Conservation (phyloP, 169 alveolate genomes). For the Eimeria maxima region DNA sequence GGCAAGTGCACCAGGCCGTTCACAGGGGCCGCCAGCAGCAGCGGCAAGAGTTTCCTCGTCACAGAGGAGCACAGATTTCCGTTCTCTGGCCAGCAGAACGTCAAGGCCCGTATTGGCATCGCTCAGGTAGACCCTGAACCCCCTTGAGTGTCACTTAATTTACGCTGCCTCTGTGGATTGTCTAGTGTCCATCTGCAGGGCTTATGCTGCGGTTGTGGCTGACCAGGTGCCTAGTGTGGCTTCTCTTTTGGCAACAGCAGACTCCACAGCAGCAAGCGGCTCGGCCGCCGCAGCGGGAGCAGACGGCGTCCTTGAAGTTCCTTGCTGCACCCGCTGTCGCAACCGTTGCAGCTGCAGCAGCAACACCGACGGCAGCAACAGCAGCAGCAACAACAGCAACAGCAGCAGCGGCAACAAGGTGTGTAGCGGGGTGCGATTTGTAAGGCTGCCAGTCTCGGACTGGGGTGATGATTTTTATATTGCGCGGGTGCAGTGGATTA, state of each 20-base stretch:
- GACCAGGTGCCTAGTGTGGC: neutral
- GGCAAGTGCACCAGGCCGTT: neutral
- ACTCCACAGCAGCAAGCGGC: conserved; percentile 1
- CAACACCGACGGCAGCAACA: neutral
- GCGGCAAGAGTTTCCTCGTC: conserved; percentile 40
- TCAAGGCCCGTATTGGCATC: conserved; percentile 48
- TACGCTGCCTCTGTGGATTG: neutral
- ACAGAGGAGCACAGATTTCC: conserved; percentile 76
- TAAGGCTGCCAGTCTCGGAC: conserved; percentile 49
- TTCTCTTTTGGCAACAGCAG: conserved; percentile 49
- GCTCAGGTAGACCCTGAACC: conserved; percentile 40
- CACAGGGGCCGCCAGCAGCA: no score
- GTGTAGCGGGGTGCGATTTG: conserved; percentile 55
- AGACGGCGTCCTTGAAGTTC: neutral
- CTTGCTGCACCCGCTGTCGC: conserved; percentile 48
- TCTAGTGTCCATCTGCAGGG: neutral
- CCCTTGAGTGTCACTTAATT: neutral
- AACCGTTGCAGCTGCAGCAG: conserved; percentile 23
- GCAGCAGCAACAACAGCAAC: conserved; percentile 26
- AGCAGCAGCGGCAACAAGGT: conserved; percentile 44
- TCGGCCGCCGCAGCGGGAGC: neutral
- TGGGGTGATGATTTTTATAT: conserved; percentile 73
- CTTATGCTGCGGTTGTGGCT: no score
- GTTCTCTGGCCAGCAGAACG: conserved; percentile 75
- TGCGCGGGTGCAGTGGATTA: conserved; percentile 69